Base-by-base conservation (phyloP, 1,284 basidiomycete genomes). In the Mycosarcoma maydis region DNA sequence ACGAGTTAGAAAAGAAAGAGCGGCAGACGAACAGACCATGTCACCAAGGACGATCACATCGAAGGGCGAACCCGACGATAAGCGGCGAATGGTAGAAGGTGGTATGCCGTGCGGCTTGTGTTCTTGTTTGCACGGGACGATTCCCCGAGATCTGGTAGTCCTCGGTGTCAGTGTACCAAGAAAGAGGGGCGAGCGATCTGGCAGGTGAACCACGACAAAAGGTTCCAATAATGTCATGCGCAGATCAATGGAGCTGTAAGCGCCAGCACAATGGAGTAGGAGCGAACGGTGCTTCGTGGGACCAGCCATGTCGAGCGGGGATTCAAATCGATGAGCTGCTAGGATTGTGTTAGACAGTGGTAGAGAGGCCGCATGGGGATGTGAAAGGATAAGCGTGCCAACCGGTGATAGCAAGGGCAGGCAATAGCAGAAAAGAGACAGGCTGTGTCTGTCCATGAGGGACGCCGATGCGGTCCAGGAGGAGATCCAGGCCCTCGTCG, bases 401-500 rank as follows among this genome's bases (percentile, higher is more conserved):
- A 52, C 14, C 29, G 42, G 42, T 19, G 10, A 10, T 4, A 11
- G 16, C 2, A 39, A 22, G 6, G 19, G 10, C n/a, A n/a, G n/a
- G n/a, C n/a, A n/a, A n/a, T 9, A 38, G n/a, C 19, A 8, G 22
- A 24, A 20, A 13, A n/a, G 14, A n/a, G 41, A 22, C 27, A 13
- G 27, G 13, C 27, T 29, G 7, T 29, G 27, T 13, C n/a, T n/a
- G 13, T 29, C 27, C 7, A 7, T 13, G 27, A 29, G 27, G 27
- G 27, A 41, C 16, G 39, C 39, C 39, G 23, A 26, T 2, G 24
- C 24, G 39, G 7, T 16, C 23, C 8, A 37, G 19, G 34, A 8
- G 7, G 17, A 41, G 46, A 52, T 47, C 59, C 48, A 62, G 59
- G 48, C 59, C 59, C 44, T 56, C 16, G 16, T 14, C 27, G 41